Conservation (phyloP, 1,139 yeast genomes). For the Hyphopichia wangnamkhiaoensis region DNA sequence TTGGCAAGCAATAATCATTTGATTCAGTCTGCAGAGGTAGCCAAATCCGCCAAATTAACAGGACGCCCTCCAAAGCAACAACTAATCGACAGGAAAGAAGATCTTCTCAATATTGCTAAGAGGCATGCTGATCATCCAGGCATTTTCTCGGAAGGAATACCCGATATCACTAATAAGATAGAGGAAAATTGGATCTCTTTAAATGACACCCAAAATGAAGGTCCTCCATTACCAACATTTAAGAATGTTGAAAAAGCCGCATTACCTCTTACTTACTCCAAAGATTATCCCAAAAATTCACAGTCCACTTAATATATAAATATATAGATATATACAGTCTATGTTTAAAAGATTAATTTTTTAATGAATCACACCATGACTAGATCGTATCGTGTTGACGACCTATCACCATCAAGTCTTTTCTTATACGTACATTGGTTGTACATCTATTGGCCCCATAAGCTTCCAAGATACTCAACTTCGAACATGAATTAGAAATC, state of each 20-base stretch:
- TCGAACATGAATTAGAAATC: slow-evolving; percentile 58
- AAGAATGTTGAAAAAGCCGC: slow-evolving; percentile 63
- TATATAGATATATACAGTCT: slow-evolving; percentile 2
- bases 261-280: slow-evolving; percentile 34
- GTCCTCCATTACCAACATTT: slow-evolving; percentile 56
- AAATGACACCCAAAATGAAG: slow-evolving; percentile 16
- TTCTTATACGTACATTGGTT: slow-evolving; percentile 49
- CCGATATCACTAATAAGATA: slow-evolving; percentile 53
- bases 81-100: slow-evolving; percentile 20
- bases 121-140: slow-evolving; percentile 67
- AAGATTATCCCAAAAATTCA: slow-evolving; percentile 7
- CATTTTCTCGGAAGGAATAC: slow-evolving; percentile 48
- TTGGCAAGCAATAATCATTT: slow-evolving; percentile 22
- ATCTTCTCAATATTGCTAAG: slow-evolving; percentile 29
- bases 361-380: background rate
- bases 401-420: slow-evolving; percentile 68
- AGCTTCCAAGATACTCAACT: slow-evolving; percentile 66
- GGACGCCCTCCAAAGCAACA: too few relatives aligned
- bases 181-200: slow-evolving; percentile 27
- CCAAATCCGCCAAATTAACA: background rate
- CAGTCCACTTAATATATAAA: background rate
- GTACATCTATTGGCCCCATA: slow-evolving; percentile 78
- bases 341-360: background rate
- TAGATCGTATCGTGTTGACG: slow-evolving; percentile 66
- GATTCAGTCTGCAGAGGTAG: slow-evolving; percentile 14